Conservation (phyloP, 371 early-diverging fungal genomes). For the Mortierella sp. region DNA sequence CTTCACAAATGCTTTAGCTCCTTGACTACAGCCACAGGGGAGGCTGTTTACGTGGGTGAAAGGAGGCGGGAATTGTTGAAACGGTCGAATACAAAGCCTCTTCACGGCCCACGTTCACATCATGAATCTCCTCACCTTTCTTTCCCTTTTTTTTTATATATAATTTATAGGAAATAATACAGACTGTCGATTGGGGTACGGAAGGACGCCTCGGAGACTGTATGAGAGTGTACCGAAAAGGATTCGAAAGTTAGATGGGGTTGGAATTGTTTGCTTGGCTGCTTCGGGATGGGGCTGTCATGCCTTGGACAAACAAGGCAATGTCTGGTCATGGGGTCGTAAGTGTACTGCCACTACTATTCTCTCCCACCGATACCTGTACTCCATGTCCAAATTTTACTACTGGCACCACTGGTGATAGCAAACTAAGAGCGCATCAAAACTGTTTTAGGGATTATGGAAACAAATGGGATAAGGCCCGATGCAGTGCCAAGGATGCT, state of each 20-base stretch:
- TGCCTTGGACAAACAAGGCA: conserved; percentile 42
- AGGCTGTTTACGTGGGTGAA: too few relatives aligned
- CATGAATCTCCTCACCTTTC: too few relatives aligned
- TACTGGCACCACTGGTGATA: too few relatives aligned
- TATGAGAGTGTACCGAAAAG: conserved; percentile 48
- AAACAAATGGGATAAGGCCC: conserved; percentile 22
- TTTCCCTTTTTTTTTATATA: background rate
- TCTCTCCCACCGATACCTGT: background rate
- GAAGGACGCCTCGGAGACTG: conserved; percentile 28
- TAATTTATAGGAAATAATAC: conserved; percentile 20
- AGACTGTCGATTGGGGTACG: conserved; percentile 39
- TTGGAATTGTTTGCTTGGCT: conserved; percentile 32
- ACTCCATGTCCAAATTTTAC: background rate
- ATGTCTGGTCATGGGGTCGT: conserved; percentile 53
- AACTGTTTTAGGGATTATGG: conserved; percentile 32
- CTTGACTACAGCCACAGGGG: too few relatives aligned
- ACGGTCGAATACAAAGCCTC: too few relatives aligned
- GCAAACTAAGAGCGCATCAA: too few relatives aligned
- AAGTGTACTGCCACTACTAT: conserved; percentile 10
- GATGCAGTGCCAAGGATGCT: conserved; percentile 46
- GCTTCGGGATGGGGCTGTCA: conserved; percentile 51
- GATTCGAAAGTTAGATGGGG: conserved; percentile 33
- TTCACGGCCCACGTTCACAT: too few relatives aligned
- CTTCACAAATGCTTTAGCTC: too few relatives aligned
- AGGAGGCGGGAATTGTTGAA: too few relatives aligned